phyloP scores from a whole-genome alignment of 1,139 yeast genomes.

The Suhomyces panamericanus region DNA sequence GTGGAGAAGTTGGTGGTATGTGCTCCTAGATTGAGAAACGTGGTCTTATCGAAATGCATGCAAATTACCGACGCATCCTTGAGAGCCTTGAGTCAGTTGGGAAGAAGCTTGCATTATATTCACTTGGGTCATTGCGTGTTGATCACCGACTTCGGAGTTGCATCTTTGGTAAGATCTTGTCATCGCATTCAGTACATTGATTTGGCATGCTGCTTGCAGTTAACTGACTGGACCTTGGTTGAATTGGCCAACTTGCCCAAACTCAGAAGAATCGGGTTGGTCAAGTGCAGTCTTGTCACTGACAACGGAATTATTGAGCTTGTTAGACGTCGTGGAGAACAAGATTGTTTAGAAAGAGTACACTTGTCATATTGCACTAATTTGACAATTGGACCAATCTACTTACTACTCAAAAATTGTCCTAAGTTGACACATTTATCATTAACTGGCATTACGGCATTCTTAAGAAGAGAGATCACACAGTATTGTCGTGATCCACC shows the following conservation, averaged over 20 bases:
- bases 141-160: slow-evolving; percentile 87
- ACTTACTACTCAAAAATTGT: slow-evolving; percentile 71
- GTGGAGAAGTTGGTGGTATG: slow-evolving; percentile 69
- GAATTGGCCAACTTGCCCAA: slow-evolving; percentile 79
- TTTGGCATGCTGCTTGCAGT: slow-evolving; percentile 88
- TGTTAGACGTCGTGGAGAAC: slow-evolving; percentile 68
- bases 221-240: slow-evolving; percentile 80
- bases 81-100: slow-evolving; percentile 68
- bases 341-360: slow-evolving; percentile 83
- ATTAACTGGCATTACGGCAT: slow-evolving; percentile 86
- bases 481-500: slow-evolving; percentile 95
- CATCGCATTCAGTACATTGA: slow-evolving; percentile 90
- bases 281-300: slow-evolving; percentile 84
- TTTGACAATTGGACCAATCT: slow-evolving; percentile 71
- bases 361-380: slow-evolving; percentile 91
- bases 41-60: slow-evolving; percentile 85
- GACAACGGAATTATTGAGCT: slow-evolving; percentile 83
- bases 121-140: slow-evolving; percentile 93
- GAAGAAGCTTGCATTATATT: slow-evolving; percentile 81
- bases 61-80: slow-evolving; percentile 84
- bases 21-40: slow-evolving; percentile 86
- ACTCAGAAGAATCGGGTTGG: slow-evolving; percentile 87
- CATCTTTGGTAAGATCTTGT: slow-evolving; percentile 71
- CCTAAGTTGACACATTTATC: slow-evolving; percentile 86
- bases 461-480: slow-evolving; percentile 81